Evolutionary conservation across 768 basidiomycete genomes (phyloP).

Genomic region (Tephrocybe sp.): DNA sequence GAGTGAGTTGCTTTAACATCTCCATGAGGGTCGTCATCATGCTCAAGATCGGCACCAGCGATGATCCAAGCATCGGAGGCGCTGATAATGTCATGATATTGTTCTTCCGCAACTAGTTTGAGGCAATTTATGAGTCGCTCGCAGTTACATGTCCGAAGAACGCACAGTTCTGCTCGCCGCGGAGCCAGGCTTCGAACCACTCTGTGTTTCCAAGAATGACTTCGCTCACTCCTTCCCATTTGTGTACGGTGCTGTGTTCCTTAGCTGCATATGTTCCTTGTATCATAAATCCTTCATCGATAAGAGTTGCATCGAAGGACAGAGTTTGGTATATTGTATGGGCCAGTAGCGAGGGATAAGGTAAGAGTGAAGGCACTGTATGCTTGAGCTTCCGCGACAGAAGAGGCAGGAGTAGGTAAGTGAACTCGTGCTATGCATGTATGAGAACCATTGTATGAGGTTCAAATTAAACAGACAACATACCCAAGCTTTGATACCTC

Average conservation of each 20-base stretch:
- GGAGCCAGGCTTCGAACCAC: constrained; percentile 92
- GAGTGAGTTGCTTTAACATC: constrained; percentile 77
- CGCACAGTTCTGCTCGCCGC: constrained; percentile 88
- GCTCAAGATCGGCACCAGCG: constrained; percentile 56
- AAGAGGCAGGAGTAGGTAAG: constrained; percentile 72
- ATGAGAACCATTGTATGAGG: constrained; percentile 3
- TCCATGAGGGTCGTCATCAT: constrained; percentile 38
- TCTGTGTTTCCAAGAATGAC: constrained; percentile 79
- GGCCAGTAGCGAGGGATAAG: constrained; percentile 83
- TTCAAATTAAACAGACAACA: constrained; percentile 19
- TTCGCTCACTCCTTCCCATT: constrained; percentile 80
- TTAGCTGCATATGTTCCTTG: constrained; percentile 45
- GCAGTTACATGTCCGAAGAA: constrained; percentile 8
- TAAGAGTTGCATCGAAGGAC: constrained; percentile 78
- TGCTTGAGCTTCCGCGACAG: constrained; percentile 73
- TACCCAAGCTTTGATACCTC: constrained; percentile 76
- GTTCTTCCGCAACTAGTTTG: constrained; percentile 78
- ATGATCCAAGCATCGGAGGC: constrained; percentile 86
- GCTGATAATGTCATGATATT: constrained; percentile 83
- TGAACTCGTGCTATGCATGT: constrained; percentile 74
- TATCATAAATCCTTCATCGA: constrained; percentile 71
- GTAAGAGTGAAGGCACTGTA: constrained; percentile 71
- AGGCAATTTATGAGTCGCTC: neutral
- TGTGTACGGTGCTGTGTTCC: constrained; percentile 22
- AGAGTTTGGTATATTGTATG: constrained; percentile 95